Evolutionary conservation across 2,329 filamentous ascomycete species (phyloP).

Genomic region (Diaporthe caulivora): DNA sequence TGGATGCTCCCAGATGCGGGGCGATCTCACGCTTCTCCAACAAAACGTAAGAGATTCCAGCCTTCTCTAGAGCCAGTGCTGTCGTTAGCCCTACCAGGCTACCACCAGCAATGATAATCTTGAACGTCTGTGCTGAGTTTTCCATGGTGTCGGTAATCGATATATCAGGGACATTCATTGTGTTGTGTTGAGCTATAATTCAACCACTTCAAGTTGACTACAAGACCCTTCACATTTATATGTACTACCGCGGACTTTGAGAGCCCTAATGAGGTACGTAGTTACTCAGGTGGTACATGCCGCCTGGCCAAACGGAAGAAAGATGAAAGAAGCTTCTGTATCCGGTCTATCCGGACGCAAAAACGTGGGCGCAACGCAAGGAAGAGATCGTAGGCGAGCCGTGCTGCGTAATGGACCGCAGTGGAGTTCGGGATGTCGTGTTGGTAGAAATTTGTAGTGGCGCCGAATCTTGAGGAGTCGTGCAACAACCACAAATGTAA

Average conservation of each 20-base stretch:
- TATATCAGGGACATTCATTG: neutral
- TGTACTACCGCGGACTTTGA: neutral
- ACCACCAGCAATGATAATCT: conserved; percentile 41
- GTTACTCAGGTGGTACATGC: neutral
- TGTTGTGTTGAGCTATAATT: neutral
- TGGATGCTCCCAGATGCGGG: conserved; percentile 40
- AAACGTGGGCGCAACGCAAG: neutral
- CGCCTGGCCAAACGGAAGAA: neutral
- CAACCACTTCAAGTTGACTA: neutral
- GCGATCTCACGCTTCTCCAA: conserved; percentile 42
- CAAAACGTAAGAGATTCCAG: conserved; percentile 40
- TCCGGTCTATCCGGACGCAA: neutral
- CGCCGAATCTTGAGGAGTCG: neutral
- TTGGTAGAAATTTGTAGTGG: neutral
- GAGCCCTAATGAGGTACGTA: neutral
- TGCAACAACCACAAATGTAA: neutral
- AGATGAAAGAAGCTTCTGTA: neutral
- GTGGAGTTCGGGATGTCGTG: neutral
- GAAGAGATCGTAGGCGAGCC: neutral
- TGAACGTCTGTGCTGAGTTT: conserved; percentile 16
- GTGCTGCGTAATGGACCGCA: neutral
- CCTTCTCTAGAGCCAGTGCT: conserved; percentile 40
- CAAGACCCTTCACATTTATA: neutral
- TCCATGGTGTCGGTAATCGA: neutral
- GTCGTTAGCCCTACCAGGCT: conserved; percentile 40